Evolutionary conservation across 176 grass and related monocot genomes (phyloP), one percentile per base, ranked within the genome.

Genomic region (Oryza officinalis): DNA sequence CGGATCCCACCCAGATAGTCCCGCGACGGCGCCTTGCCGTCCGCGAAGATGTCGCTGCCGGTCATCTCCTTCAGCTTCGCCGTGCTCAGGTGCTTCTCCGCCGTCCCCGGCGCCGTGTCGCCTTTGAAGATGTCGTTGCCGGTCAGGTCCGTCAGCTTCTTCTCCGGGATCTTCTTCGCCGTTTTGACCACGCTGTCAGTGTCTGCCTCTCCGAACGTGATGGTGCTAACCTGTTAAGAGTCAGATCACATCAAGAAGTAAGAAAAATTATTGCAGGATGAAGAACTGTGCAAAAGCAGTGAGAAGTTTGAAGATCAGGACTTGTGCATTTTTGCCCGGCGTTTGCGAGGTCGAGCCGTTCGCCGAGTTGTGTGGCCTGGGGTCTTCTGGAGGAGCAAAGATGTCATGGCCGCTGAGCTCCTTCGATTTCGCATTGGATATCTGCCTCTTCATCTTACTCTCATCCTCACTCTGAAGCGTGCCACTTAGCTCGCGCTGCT

Each of bases 51-150:
- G 85, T 97, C 88, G 25, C 83, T 94, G 76, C 94, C 94, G 1
- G 81, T 97, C 90, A 97, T 94, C 65, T 97, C 94, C 75, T 92
- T 94, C 45, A 97, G 88, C 86, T 97, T 97, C n/a, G 90, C 92
- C 10, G 81, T 85, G 86, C 94, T 97, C 69, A 89, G 69, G 26
- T 91, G 80, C 85, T 94, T 97, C 78, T 97, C 92, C 2, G 81
- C 87, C 6, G 88, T 79, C 49, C 90, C 83, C 0, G 86, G 86
- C 5, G 70, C 4, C 0, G 78, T 54, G 0, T 94, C 88, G 0
- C 74, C 94, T 67, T 94, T 94, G 90, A 97, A 97, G 85, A 97
- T 94, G 72, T 81, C 84, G 30, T 97, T 97, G 69, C 94, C 94
- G 1, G 90, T 94, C 20, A 97, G 88, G 85, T 97, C 92, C 0